These are phyloP conservation scores for Herpetospermum pedunculosum DNA, from an alignment of 306 rosid genomes.

Conservation along the genomic window DNA sequence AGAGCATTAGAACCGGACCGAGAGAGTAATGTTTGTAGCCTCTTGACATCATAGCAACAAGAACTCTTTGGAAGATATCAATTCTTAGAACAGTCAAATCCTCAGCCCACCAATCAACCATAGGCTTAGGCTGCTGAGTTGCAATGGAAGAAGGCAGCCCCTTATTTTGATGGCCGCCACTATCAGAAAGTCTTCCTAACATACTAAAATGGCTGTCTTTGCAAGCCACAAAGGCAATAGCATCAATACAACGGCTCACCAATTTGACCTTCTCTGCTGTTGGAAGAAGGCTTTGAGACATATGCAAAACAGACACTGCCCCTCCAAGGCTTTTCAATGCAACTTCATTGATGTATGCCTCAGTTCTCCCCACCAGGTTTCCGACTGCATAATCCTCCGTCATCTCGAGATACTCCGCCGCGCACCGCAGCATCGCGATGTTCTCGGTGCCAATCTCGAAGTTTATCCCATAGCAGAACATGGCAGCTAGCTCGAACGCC, in stretches of 20 bases:
- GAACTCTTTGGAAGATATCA: slow-evolving; percentile 79
- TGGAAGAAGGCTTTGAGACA: slow-evolving; percentile 57
- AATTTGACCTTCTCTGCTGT: slow-evolving; percentile 64
- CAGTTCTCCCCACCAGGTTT: slow-evolving; percentile 69
- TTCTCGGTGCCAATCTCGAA: slow-evolving; percentile 72
- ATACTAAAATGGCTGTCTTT: slow-evolving; percentile 57
- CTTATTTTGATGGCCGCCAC: slow-evolving; percentile 17
- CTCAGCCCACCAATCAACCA: slow-evolving; percentile 98
- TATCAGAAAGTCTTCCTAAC: slow-evolving; percentile 25
- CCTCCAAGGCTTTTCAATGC: slow-evolving; percentile 63
- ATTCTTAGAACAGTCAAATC: slow-evolving; percentile 81
- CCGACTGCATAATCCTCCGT: slow-evolving; percentile 75
- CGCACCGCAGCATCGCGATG: slow-evolving; percentile 68
- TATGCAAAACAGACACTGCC: slow-evolving; percentile 54
- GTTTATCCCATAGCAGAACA: slow-evolving; percentile 91
- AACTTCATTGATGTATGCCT: slow-evolving; percentile 71
- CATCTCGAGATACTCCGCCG: slow-evolving; percentile 88
- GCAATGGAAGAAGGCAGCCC: slow-evolving; percentile 27
- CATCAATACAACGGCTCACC: slow-evolving; percentile 71
- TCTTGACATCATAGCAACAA: slow-evolving; percentile 91
- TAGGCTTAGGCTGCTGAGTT: slow-evolving; percentile 35
- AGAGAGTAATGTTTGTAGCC: slow-evolving; percentile 79
- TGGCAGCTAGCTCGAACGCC: slow-evolving; percentile 88
- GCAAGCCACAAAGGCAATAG: slow-evolving; percentile 64
- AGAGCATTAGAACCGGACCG: slow-evolving; percentile 86